These are phyloP conservation scores for Debaryomyces hansenii DNA, from an alignment of 805 yeast genomes.

Conservation along the genomic window DNA sequence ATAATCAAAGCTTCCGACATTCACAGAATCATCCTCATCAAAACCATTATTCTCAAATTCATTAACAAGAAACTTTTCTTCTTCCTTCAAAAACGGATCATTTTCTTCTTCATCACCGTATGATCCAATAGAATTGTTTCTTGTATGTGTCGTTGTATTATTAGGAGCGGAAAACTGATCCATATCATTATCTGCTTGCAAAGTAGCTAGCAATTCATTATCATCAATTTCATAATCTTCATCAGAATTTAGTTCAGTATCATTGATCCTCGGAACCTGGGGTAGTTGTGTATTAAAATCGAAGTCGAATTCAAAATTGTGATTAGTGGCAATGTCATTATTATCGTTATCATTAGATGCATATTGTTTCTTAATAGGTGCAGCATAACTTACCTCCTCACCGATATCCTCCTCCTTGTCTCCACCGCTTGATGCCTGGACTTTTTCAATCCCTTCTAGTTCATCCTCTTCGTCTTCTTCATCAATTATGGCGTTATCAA, in stretches of 20 bases:
- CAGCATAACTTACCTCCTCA: constrained; percentile 40
- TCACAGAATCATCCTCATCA: constrained; percentile 39
- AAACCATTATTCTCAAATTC: constrained; percentile 48
- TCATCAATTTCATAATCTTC: constrained; percentile 65
- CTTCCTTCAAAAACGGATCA: constrained; percentile 42
- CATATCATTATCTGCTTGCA: constrained; percentile 46
- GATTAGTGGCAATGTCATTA: neutral
- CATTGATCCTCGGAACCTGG: constrained; percentile 54
- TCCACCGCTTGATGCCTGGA: neutral
- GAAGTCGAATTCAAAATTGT: constrained; percentile 19
- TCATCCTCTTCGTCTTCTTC: constrained; percentile 19
- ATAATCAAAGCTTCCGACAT: constrained; percentile 18
- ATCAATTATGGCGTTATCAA: constrained; percentile 13
- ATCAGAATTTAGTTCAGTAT: constrained; percentile 51
- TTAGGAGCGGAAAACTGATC: constrained; percentile 31
- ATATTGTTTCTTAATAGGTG: neutral
- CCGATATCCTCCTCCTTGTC: constrained; percentile 61
- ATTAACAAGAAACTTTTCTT: constrained; percentile 44
- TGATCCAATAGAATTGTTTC: constrained; percentile 31
- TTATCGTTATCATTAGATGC: neutral
- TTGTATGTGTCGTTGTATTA: constrained; percentile 8
- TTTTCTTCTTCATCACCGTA: constrained; percentile 35
- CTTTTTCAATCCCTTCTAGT: constrained; percentile 7
- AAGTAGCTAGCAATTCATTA: constrained; percentile 45
- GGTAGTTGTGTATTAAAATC: constrained; percentile 35